Conservation (phyloP, 345 rosid genomes). For the Ceriops tagal region DNA sequence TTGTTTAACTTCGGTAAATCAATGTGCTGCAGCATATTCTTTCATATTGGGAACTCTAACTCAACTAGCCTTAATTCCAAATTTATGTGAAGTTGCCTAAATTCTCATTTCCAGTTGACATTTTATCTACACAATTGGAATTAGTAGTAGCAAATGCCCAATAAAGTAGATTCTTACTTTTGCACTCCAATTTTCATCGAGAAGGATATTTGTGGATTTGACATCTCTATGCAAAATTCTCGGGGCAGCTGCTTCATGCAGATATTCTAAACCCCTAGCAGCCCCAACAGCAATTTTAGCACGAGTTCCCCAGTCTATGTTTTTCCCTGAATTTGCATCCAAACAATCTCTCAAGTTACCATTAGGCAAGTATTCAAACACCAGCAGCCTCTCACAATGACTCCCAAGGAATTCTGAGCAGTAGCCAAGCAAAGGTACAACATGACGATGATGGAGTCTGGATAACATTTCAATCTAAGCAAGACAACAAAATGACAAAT, state of each 20-base stretch:
- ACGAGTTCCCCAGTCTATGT: conserved; percentile 75
- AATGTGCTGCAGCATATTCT: not conserved
- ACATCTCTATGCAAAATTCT: conserved; percentile 95
- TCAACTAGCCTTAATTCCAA: no score
- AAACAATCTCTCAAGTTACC: conserved; percentile 86
- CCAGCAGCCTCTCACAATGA: conserved; percentile 74
- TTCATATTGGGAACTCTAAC: no score
- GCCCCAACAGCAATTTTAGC: conserved; percentile 87
- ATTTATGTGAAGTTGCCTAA: not conserved
- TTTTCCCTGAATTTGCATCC: conserved; percentile 61
- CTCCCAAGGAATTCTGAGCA: conserved; percentile 79
- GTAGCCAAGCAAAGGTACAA: conserved; percentile 88
- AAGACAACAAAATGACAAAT: conserved; percentile 19
- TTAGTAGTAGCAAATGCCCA: not conserved
- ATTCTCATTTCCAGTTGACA: not conserved
- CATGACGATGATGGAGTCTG: conserved; percentile 89
- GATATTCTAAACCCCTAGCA: conserved; percentile 96
- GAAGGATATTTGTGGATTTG: conserved; percentile 90
- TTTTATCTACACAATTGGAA: not conserved
- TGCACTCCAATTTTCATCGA: conserved; percentile 79
- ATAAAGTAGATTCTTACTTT: conserved; percentile 50
- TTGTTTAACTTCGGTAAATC: not conserved
- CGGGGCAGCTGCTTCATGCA: conserved; percentile 98
- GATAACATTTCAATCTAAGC: conserved; percentile 73
- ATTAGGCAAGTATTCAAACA: conserved; percentile 76